Evolutionary conservation across 2,329 filamentous ascomycete genomes (phyloP), one percentile per base, ranked within the genome.

Genomic region (Diaporthe destruens): DNA sequence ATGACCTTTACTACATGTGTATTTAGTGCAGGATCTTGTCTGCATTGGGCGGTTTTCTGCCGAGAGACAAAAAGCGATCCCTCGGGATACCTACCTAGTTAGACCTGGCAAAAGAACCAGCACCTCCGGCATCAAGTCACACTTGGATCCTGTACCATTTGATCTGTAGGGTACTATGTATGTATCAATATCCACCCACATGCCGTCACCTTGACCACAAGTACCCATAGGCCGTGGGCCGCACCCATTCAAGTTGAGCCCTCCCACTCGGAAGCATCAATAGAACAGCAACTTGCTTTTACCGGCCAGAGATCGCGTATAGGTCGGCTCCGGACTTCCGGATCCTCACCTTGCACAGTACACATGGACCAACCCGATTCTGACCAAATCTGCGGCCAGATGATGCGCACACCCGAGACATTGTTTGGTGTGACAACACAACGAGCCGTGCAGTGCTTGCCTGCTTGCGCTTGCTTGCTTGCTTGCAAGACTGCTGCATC

Each of bases 271-370:
- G 39, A 25, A 34, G 9, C 36, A 14, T 34, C 12, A 14, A 9
- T 7, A 47, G 1, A 25, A 12, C 32, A 4, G 51, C 12, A 12
- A 34, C 44, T 51, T 34, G 61, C 61, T 53, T 51, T n/a, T 32
- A 61, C 47, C 61, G 32, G 47, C 25, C 61, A 66, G 61, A 32
- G 11, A 39, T 53, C 61, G n/a, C 39, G 61, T 39, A 14, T 51
- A 66, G 61, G 61, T 66, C 61, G 61, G 61, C 61, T 66, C 61
- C 61, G 61, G 61, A 66, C 61, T 66, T 66, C 61, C 61, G 61
- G 61, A 66, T 32, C 23, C 68, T 53, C 29, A 70, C 54, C 68
- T 39, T 44, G 20, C 68, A 70, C 66, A 56, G 65, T 56, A 68
- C 65, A 56, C 36, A 70, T 61, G 36, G 23, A 70, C 55, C 57